Evolutionary conservation across 805 yeast species (phyloP).

Genomic region (Yarrowia keelungensis): DNA sequence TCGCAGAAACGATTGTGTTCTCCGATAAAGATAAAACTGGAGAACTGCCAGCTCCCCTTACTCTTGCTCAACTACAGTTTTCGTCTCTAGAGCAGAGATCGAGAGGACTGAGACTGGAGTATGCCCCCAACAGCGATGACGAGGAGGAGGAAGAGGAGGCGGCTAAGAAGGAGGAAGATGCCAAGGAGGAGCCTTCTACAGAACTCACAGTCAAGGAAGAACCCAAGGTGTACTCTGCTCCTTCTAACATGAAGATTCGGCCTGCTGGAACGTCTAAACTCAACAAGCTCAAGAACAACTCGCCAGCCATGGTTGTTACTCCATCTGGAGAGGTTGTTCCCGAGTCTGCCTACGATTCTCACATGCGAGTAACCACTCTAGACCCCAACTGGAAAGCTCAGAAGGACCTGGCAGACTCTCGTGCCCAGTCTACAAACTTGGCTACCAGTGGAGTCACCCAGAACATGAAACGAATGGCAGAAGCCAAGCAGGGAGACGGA

Average conservation of each 20-base stretch:
- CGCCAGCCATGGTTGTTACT: conserved; percentile 52
- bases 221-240: conserved; percentile 15
- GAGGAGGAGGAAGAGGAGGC: conserved; percentile 11
- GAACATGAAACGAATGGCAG: conserved; percentile 52
- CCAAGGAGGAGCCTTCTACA: neutral
- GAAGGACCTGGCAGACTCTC: conserved; percentile 52
- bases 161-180: conserved; percentile 41
- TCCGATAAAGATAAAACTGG: conserved; percentile 57
- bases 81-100: conserved; percentile 65
- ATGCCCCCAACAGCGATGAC: conserved; percentile 42
- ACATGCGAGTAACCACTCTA: conserved; percentile 69
- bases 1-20: conserved; percentile 73
- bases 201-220: conserved; percentile 44
- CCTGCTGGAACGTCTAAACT: conserved; percentile 75
- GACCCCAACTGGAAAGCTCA: conserved; percentile 82
- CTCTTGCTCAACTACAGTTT: conserved; percentile 64
- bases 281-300: conserved; percentile 47
- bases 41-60: conserved; percentile 60
- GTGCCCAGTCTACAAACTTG: conserved; percentile 50
- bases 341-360: conserved; percentile 69
- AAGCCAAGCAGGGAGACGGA: conserved; percentile 44
- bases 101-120: conserved; percentile 46
- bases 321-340: conserved; percentile 72
- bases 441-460: conserved; percentile 49
- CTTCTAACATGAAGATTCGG: conserved; percentile 60